Evolutionary conservation across 768 basidiomycete species (phyloP), one percentile per base, ranked within the genome.

Genomic region (Pholiota microspora): DNA sequence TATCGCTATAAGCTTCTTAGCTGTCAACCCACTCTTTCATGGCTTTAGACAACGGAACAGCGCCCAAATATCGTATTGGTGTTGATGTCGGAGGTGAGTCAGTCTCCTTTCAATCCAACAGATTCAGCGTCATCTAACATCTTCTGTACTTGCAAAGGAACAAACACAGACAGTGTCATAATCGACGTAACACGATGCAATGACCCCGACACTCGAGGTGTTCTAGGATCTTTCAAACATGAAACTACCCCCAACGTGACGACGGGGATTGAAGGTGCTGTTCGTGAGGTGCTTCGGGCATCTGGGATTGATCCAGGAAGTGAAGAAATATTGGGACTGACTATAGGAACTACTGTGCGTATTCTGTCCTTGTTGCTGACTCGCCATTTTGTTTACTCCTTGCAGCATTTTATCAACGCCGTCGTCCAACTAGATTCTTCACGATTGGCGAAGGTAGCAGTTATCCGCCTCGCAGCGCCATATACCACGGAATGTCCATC

Each of bases 381-480:
- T 23, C 23, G 31, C 13, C 34, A 7, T 36, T 46, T 38, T 49
- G 21, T 16, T 25, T 10, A 4, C 8, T 31, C 6, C 16, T n/a
- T 71, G 67, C 25, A 77, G 72, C 78, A 80, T 62, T 83, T 83
- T 54, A 72, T 83, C 23, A 83, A 87, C 57, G 82, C 83, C 1
- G 77, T 88, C 2, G 73, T 87, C 15, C 83, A 86, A 67, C 65
- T 76, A 23, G 79, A 86, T 63, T 67, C 76, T 4, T 57, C 74
- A 2, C 73, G 79, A n/a, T 67, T 87, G 12, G 74, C 77, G 42
- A 78, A 78, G 44, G 85, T 88, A 0, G 86, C 83, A 0, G 83
- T 87, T 32, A 74, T 88, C 45, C 78, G 86, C 52, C 73, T 88
- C 6, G 83, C 82, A 44, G 81, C 79, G 3, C 81, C 82, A 0